Conservation (phyloP, 1,284 basidiomycete genomes). For the Schizophyllum commune region DNA sequence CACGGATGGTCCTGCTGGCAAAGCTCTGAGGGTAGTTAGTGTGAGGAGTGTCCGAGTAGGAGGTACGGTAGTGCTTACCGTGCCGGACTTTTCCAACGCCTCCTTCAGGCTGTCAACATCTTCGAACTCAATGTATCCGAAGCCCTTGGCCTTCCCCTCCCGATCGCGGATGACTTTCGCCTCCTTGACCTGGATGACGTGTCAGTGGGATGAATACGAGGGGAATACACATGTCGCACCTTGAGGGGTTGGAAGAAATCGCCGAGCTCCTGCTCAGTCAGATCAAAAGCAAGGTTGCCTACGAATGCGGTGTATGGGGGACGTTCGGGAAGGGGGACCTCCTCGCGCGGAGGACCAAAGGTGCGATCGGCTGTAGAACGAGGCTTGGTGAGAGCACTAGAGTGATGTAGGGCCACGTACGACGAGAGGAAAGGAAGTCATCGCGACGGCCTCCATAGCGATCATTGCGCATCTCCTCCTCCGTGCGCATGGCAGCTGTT, state of each 20-base stretch:
- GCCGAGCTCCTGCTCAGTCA: constrained; percentile 77
- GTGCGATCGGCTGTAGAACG: constrained; percentile 48
- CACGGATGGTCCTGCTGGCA: constrained; percentile 75
- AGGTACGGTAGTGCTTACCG: constrained; percentile 35
- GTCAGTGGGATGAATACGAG: neutral
- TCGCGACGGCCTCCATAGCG: constrained; percentile 47
- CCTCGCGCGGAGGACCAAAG: constrained; percentile 61
- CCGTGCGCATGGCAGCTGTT: constrained; percentile 53
- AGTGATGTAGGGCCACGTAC: constrained; percentile 33
- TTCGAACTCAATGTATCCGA: constrained; percentile 94
- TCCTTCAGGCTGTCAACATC: constrained; percentile 80
- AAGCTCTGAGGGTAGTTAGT: constrained; percentile 41
- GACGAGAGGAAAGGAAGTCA: constrained; percentile 53
- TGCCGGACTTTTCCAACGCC: constrained; percentile 61
- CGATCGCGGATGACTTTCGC: constrained; percentile 91
- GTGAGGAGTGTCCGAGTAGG: constrained; percentile 4
- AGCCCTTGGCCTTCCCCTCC: constrained; percentile 92
- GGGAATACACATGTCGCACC: constrained; percentile 30
- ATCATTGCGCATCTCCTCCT: constrained; percentile 49
- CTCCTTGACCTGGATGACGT: constrained; percentile 54
- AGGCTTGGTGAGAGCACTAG: neutral
- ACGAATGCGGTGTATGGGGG: constrained; percentile 96
- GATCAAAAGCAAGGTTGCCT: constrained; percentile 93
- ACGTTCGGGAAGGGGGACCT: constrained; percentile 88
- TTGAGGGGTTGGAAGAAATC: constrained; percentile 67